Evolutionary conservation across 768 basidiomycete species (phyloP), one percentile per base, ranked within the genome.

Genomic region (Lactarius tabidus): DNA sequence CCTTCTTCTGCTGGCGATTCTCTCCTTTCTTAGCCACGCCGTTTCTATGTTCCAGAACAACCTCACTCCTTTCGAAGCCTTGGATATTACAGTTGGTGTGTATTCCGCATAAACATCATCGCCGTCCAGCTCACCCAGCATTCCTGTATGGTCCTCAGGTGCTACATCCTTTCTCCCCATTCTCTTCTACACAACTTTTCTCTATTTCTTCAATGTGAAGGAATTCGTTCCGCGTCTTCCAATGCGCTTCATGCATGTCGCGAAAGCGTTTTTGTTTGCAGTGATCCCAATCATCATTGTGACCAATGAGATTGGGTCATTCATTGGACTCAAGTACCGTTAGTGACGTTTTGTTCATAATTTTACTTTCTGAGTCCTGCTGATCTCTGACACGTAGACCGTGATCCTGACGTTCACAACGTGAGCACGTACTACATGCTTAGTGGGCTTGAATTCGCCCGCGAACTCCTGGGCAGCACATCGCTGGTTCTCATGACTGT

Each of bases 41-140:
- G 64, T 84, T 20, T 83, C 87, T 70, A 76, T 81, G 71, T 80
- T 78, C 71, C 81, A 79, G 72, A 76, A 73, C 65, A 78, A 80
- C 58, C 70, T 83, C 18, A 53, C 72, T 57, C 70, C 77, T 31
- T 90, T 87, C 72, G 80, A 78, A 66, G 73, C 71, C 20, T 71
- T 91, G 51, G 86, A 92, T 74, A 80, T 81, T 57, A 62, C 83
- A 63, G 77, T 90, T 39, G 89, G 90, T 90, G 69, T 36, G 86
- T 76, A 36, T 26, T 14, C 12, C 6, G 17, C 9, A 23, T n/a
- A n/a, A n/a, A n/a, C 17, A 15, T 56, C 52, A 35, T 29, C 15
- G 15, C 17, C 35, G 23, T 38, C 35, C 5, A 12, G 41, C 54
- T 55, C 31, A 45, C 35, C 35, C 41, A 43, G 1, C 38, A 53